Evolutionary conservation across 805 yeast species (phyloP).

Genomic region (Blastobotrys peoriensis): DNA sequence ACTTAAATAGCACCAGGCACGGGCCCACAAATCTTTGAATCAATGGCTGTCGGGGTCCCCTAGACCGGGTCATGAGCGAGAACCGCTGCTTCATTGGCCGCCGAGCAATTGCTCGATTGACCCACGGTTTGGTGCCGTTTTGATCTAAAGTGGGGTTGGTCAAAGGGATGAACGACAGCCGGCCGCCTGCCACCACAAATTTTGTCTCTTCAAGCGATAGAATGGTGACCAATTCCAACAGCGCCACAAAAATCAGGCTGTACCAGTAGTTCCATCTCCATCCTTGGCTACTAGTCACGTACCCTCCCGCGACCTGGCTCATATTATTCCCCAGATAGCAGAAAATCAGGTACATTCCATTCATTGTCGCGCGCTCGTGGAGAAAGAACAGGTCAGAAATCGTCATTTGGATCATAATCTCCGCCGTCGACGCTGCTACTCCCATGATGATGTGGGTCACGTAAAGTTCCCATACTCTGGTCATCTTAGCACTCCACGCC

Average conservation of each 20-base stretch:
- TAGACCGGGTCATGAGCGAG: conserved; percentile 7
- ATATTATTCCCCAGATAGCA: conserved; percentile 22
- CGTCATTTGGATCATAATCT: conserved; percentile 20
- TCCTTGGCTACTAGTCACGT: conserved; percentile 20
- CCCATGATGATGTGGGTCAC: conserved; percentile 11
- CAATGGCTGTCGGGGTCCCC: conserved; percentile 7
- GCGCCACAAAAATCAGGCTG: conserved; percentile 19
- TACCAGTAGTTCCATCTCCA: conserved; percentile 26
- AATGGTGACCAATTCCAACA: conserved; percentile 11
- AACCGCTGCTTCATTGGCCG: conserved; percentile 7
- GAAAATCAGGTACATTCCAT: conserved; percentile 21
- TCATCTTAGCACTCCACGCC: conserved; percentile 15
- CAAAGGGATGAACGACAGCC: conserved; percentile 1
- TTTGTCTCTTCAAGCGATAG: conserved; percentile 21
- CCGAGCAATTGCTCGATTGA: conserved; percentile 6
- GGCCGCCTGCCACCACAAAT: conserved; percentile 6
- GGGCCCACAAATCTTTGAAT: conserved; percentile 11
- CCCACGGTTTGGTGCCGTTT: background rate
- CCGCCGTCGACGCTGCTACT: conserved; percentile 9
- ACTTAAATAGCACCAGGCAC: conserved; percentile 7
- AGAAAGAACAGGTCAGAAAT: conserved; percentile 23
- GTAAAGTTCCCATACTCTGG: conserved; percentile 12
- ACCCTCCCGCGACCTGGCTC: conserved; percentile 22
- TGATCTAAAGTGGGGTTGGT: background rate
- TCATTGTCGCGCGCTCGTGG: conserved; percentile 24